Base-by-base conservation (phyloP, 768 basidiomycete species). In the Mycena filopes region DNA sequence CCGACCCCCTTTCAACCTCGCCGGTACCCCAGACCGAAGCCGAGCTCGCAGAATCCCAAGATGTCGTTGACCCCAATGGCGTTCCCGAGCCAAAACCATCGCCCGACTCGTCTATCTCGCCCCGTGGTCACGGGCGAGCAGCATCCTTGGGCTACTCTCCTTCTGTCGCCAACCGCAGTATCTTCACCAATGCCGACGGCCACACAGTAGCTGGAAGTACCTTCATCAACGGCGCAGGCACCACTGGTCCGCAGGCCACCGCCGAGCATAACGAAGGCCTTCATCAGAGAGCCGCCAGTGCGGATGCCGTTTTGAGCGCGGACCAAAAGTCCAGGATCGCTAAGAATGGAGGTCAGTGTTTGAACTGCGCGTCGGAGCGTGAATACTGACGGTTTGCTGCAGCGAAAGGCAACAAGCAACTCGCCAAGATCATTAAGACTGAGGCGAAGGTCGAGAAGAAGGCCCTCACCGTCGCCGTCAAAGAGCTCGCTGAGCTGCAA, bases 361-460 rank as follows among this genome's bases (percentile, higher is more conserved):
- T 18, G 55, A 31, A 16, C 28, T 50, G 18, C 20, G 8, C 43
- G 4, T 25, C 38, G 36, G 18, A n/a, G 31, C 36, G 3, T n/a
- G 15, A 59, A 49, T 7, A 18, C 33, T 63, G 3, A 69, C 38
- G 31, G 38, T 23, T 41, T 28, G 8, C 21, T 59, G 2, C 67
- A 92, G 90, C 76, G 54, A 86, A 84, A 68, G 86, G 91, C 49
- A 83, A 84, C 9, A 87, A 85, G 70, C 82, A 79, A 41, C 77
- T 94, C 38, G 85, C 88, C 9, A 93, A 87, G 72, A 84, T 95
- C 38, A 86, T 94, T 70, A 88, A 85, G 75, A 76, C 81, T 1
- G 93, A 93, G 75, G 89, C 83, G 1, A 88, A 87, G 71, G 81
- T 85, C 1, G 92, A 94, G 76, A 87, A 87, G 73, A 80, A 84